phyloP scores from a whole-genome alignment of 805 yeast genomes.

The Candida tallmaniae region DNA sequence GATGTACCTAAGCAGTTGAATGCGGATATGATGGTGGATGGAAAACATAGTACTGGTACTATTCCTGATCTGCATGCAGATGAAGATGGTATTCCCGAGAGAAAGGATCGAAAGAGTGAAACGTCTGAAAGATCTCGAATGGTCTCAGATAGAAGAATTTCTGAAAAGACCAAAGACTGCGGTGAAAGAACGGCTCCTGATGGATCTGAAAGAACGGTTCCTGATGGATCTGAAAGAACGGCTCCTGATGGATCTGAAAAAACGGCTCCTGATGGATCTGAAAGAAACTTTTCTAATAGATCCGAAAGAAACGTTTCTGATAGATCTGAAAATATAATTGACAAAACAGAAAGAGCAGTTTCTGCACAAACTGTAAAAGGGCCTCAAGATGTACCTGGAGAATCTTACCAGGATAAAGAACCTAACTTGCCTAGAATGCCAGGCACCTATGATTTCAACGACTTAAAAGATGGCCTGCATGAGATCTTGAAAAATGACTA shows the following conservation, averaged over 20 bases:
- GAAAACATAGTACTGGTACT: too few relatives aligned
- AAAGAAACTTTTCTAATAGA: too few relatives aligned
- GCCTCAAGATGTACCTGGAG: too few relatives aligned
- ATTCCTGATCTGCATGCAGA: too few relatives aligned
- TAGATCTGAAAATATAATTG: not conserved
- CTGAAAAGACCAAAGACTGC: conserved; percentile 1
- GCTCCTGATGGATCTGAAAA: not conserved
- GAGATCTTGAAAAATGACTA: conserved; percentile 7
- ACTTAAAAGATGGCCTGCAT: conserved; percentile 10
- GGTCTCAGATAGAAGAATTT: too few relatives aligned
- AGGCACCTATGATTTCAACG: conserved; percentile 19
- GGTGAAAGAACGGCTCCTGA: not conserved
- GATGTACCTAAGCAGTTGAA: too few relatives aligned
- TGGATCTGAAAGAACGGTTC: not conserved
- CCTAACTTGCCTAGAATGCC: conserved; percentile 22
- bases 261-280: too few relatives aligned
- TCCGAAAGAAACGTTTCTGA: not conserved
- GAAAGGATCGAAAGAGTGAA: conserved; percentile 1
- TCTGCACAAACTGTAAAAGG: not conserved
- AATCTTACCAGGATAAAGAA: too few relatives aligned
- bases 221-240: not conserved
- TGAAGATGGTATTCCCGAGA: conserved; percentile 1
- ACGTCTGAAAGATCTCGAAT: conserved; percentile 1
- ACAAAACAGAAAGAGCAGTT: not conserved
- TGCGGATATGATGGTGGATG: too few relatives aligned